Evolutionary conservation across 2,329 filamentous ascomycete species (phyloP).

Genomic region (Sporothrix curviconia): DNA sequence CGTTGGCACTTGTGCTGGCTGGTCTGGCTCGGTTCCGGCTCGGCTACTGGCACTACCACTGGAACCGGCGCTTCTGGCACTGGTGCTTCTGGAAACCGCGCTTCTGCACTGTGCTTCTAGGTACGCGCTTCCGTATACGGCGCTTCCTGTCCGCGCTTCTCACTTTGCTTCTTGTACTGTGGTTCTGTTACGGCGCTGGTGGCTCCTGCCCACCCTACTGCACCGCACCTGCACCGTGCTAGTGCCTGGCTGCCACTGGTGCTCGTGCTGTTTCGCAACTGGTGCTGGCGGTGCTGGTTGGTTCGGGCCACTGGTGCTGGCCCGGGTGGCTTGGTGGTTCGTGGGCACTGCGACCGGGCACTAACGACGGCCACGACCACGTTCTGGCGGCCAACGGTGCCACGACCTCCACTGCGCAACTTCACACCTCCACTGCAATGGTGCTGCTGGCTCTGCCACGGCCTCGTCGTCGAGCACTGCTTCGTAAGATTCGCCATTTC

Average conservation of each 20-base stretch:
- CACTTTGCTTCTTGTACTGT: not conserved
- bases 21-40: conserved; percentile 28
- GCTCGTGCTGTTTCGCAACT: not conserved
- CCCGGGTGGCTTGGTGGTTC: no score
- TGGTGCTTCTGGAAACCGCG: conserved; percentile 1
- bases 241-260: not conserved
- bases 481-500: conserved; percentile 21
- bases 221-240: not conserved
- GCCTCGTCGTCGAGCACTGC: conserved; percentile 19
- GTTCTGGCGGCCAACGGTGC: no score
- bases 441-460: no score
- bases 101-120: not conserved
- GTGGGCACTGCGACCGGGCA: no score
- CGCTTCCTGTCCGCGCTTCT: not conserved
- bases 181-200: conserved; percentile 15
- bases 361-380: no score
- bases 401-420: no score
- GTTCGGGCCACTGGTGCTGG: no score
- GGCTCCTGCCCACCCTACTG: conserved; percentile 16
- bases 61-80: not conserved
- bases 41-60: conserved; percentile 25
- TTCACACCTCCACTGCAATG: no score
- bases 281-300: not conserved
- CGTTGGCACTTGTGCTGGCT: conserved; percentile 23
- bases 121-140: no score